Evolutionary conservation across 1,284 basidiomycete species (phyloP).

Genomic region (Rhodotorula sp.): DNA sequence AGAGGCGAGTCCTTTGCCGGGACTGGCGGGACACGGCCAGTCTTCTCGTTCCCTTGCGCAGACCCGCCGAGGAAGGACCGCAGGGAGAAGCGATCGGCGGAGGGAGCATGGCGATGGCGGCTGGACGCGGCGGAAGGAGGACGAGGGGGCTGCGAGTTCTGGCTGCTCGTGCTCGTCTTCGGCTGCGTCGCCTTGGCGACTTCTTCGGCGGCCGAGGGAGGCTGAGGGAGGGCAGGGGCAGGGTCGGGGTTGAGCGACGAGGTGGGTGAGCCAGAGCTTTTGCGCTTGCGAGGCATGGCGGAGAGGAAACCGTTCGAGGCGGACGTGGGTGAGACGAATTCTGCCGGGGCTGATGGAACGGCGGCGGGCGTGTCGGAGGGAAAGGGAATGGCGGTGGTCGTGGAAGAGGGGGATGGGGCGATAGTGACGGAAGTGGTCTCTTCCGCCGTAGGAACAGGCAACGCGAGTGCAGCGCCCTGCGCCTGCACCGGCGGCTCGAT

Average conservation of each 20-base stretch:
- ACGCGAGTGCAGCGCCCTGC: neutral
- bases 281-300: slow-evolving; percentile 35
- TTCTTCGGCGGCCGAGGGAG: slow-evolving; percentile 20
- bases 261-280: slow-evolving; percentile 35
- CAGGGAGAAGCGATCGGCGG: slow-evolving; percentile 71
- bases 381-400: neutral
- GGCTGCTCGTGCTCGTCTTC: slow-evolving; percentile 28
- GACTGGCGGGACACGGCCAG: neutral
- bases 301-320: neutral
- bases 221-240: slow-evolving; percentile 8
- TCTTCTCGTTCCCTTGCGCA: slow-evolving; percentile 22
- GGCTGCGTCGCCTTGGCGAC: slow-evolving; percentile 20
- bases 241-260: slow-evolving; percentile 36
- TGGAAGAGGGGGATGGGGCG: neutral
- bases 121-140: slow-evolving; percentile 48
- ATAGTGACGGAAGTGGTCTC: neutral
- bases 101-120: slow-evolving; percentile 62
- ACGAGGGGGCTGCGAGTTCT: slow-evolving; percentile 19
- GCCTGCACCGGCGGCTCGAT: neutral
- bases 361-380: slow-evolving; percentile 9
- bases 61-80: slow-evolving; percentile 60
- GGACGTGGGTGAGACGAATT: neutral
- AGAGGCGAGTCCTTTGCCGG: slow-evolving; percentile 11
- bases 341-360: slow-evolving; percentile 12
- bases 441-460: neutral